Percentiles rank a stretch among this genome's conserved stretches.
These are phyloP conservation scores for Aspergillus udagawae DNA, from an alignment of 2,329 filamentous ascomycete species.

Conservation along the genomic window DNA sequence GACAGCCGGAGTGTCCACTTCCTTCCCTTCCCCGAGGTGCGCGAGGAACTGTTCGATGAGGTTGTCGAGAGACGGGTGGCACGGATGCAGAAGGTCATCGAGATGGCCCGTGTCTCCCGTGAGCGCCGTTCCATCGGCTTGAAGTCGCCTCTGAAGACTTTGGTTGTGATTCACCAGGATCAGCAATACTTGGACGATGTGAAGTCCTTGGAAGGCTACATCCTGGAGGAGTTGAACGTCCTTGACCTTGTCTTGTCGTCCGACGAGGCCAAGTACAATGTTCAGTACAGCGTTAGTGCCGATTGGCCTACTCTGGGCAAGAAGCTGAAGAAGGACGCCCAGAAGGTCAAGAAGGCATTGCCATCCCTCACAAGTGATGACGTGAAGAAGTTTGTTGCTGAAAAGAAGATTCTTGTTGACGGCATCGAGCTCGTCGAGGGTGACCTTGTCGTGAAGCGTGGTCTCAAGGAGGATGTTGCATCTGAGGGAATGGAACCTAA, in stretches of 20 bases:
- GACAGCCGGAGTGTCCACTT: slow-evolving; percentile 90
- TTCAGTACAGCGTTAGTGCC: slow-evolving; percentile 82
- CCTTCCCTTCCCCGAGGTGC: slow-evolving; percentile 81
- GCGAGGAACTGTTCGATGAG: slow-evolving; percentile 80
- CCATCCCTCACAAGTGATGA: slow-evolving; percentile 73
- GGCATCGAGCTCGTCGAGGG: slow-evolving; percentile 78
- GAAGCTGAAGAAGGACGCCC: slow-evolving; percentile 94
- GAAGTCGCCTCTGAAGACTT: slow-evolving; percentile 84
- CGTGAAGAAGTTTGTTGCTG: slow-evolving; percentile 71
- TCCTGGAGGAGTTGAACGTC: slow-evolving; percentile 88
- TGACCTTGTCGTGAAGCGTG: slow-evolving; percentile 78
- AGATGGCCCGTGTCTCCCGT: slow-evolving; percentile 78
- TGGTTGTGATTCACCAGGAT: slow-evolving; percentile 84
- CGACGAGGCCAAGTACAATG: slow-evolving; percentile 86
- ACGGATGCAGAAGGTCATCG: slow-evolving; percentile 94
- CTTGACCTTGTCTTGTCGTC: slow-evolving; percentile 77
- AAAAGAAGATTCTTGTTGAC: slow-evolving; percentile 74
- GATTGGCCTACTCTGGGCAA: slow-evolving; percentile 95
- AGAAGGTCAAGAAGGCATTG: slow-evolving; percentile 85
- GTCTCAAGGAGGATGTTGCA: slow-evolving; percentile 66
- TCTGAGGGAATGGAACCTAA: slow-evolving; percentile 78
- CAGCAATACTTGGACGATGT: slow-evolving; percentile 81
- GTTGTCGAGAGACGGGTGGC: slow-evolving; percentile 80
- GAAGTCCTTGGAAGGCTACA: slow-evolving; percentile 78
- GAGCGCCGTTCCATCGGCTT: slow-evolving; percentile 80